phyloP scores from a whole-genome alignment of 352 stramenopile genomes.

The Globisporangium lucens region DNA sequence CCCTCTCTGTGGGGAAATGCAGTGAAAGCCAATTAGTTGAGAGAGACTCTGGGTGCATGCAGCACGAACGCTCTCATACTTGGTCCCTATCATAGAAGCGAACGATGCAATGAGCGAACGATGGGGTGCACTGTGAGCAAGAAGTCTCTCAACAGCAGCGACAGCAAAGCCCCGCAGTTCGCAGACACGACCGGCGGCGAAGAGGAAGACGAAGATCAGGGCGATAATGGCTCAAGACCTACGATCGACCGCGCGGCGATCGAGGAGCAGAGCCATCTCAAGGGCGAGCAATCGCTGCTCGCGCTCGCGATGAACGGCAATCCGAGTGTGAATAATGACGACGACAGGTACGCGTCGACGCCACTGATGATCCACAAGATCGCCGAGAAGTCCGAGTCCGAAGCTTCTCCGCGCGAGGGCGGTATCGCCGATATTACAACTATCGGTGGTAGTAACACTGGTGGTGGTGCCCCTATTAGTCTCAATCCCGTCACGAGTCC shows the following conservation, averaged over 20 bases:
- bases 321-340: not conserved
- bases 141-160: not conserved
- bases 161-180: not conserved
- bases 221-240: not conserved
- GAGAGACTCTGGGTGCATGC: not conserved
- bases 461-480: not conserved
- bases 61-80: not conserved
- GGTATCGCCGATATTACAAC: not conserved
- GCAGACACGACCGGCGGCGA: not conserved
- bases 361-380: not conserved
- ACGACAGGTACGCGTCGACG: not conserved
- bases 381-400: not conserved
- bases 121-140: slow-evolving; percentile 18
- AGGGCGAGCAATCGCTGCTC: slow-evolving; percentile 18
- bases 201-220: slow-evolving; percentile 1
- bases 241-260: slow-evolving; percentile 11
- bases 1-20: not conserved
- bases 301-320: slow-evolving; percentile 12
- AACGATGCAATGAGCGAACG: not conserved
- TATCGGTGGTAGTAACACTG: not conserved
- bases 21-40: not conserved
- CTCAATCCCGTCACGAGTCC: slow-evolving; percentile 1
- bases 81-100: not conserved
- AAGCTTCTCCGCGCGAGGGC: not conserved
- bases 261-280: slow-evolving; percentile 13